Percentiles rank a stretch among this genome's conserved stretches.
These are phyloP conservation scores for Fragaria nilgerrensis DNA, from an alignment of 306 rosid species.

Conservation along the genomic window DNA sequence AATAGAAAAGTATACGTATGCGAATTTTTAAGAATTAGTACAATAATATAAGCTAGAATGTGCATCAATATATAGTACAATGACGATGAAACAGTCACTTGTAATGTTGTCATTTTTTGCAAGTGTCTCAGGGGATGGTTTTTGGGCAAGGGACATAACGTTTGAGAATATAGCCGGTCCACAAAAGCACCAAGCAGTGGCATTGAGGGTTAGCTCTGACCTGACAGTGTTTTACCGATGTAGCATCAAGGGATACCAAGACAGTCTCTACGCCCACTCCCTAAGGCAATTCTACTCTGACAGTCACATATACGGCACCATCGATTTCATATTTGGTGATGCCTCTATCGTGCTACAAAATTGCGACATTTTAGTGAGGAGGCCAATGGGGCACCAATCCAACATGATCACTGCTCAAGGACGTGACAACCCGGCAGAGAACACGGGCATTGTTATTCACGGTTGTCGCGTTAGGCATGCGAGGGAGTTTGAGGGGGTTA, in stretches of 20 bases:
- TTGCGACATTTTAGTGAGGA: constrained; percentile 54
- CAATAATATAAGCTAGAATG: background rate
- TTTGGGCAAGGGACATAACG: constrained; percentile 71
- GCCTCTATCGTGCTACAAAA: constrained; percentile 53
- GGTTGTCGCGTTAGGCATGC: constrained; percentile 32
- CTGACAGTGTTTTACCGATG: constrained; percentile 49
- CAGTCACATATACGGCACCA: constrained; percentile 53
- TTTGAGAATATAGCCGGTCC: constrained; percentile 78
- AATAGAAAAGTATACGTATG: no score
- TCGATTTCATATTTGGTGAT: constrained; percentile 49
- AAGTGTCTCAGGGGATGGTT: constrained; percentile 74
- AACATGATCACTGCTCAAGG: constrained; percentile 73
- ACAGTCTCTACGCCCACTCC: constrained; percentile 58
- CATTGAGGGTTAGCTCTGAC: constrained; percentile 57
- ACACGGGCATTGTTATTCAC: constrained; percentile 42
- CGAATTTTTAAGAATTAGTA: no score
- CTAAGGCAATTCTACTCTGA: constrained; percentile 69
- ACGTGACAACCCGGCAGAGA: constrained; percentile 32
- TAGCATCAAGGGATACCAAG: constrained; percentile 61
- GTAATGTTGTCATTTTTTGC: background rate
- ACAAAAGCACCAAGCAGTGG: constrained; percentile 62
- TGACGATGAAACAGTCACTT: background rate
- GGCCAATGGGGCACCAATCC: constrained; percentile 46
- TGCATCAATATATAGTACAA: background rate
- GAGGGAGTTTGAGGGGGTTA: background rate